These are phyloP conservation scores for Fusarium palustre DNA, from an alignment of 2,329 filamentous ascomycete species.

Conservation along the genomic window DNA sequence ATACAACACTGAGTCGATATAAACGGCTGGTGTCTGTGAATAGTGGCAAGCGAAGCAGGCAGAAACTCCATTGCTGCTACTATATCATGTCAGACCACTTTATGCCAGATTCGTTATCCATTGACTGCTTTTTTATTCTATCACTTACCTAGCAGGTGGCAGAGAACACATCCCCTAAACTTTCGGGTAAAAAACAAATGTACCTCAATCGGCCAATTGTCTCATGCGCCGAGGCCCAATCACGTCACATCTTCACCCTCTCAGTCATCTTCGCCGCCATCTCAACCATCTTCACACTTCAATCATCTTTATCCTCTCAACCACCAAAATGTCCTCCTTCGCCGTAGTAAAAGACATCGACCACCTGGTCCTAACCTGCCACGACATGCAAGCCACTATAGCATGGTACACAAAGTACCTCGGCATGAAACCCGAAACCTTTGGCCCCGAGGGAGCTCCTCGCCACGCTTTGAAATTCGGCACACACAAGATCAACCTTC, in stretches of 20 bases:
- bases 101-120: background rate
- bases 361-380: slow-evolving; percentile 70
- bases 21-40: background rate
- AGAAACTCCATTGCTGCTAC: background rate
- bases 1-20: background rate
- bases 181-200: too few relatives aligned
- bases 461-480: slow-evolving; percentile 69
- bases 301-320: background rate
- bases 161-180: too few relatives aligned
- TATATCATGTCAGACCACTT: background rate
- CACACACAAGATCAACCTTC: slow-evolving; percentile 70
- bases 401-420: slow-evolving; percentile 67
- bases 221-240: background rate
- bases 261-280: too few relatives aligned
- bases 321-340: slow-evolving; percentile 27
- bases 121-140: background rate
- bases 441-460: slow-evolving; percentile 51
- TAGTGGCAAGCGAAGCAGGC: background rate
- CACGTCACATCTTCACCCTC: background rate
- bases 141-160: too few relatives aligned
- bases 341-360: slow-evolving; percentile 62
- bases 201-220: too few relatives aligned
- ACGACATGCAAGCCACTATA: slow-evolving; percentile 60
- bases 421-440: slow-evolving; percentile 67
- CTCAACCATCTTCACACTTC: too few relatives aligned